These are phyloP conservation scores for Thraustochytrium striatum DNA, from an alignment of 352 stramenopile genomes.

Conservation along the genomic window DNA sequence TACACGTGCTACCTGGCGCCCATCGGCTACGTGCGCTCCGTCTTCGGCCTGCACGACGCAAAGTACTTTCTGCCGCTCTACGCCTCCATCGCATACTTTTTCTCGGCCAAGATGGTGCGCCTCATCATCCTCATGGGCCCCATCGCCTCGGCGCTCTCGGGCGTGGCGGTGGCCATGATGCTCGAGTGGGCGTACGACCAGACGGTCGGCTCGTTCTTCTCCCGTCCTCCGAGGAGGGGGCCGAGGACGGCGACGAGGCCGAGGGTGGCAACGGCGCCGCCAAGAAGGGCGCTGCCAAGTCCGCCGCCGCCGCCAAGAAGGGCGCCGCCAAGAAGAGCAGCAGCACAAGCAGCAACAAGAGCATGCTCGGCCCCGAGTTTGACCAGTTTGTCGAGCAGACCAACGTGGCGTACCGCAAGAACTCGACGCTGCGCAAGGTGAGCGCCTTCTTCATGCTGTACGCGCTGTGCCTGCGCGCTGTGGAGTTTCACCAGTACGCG, in stretches of 20 bases:
- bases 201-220: slow-evolving; percentile 46
- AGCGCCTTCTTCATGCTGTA: slow-evolving; percentile 63
- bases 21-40: slow-evolving; percentile 80
- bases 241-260: not conserved
- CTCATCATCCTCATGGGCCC: slow-evolving; percentile 79
- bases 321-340: not conserved
- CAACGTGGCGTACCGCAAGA: not conserved
- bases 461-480: slow-evolving; percentile 14
- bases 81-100: slow-evolving; percentile 84
- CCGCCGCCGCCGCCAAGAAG: not conserved
- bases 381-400: slow-evolving; percentile 60
- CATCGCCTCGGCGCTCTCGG: slow-evolving; percentile 83
- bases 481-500: slow-evolving; percentile 60
- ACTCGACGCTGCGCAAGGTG: slow-evolving; percentile 67
- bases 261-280: not conserved
- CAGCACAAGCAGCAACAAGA: not conserved
- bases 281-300: slow-evolving; percentile 36
- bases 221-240: not conserved
- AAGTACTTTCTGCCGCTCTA: slow-evolving; percentile 86
- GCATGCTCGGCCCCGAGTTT: slow-evolving; percentile 42
- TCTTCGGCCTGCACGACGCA: slow-evolving; percentile 76
- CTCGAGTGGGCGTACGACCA: slow-evolving; percentile 55
- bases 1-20: slow-evolving; percentile 81
- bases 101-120: slow-evolving; percentile 78
- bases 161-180: slow-evolving; percentile 65